Evolutionary conservation across 2,329 filamentous ascomycete species (phyloP), one percentile per base, ranked within the genome.

Genomic region (Aspergillus novofumigatus): DNA sequence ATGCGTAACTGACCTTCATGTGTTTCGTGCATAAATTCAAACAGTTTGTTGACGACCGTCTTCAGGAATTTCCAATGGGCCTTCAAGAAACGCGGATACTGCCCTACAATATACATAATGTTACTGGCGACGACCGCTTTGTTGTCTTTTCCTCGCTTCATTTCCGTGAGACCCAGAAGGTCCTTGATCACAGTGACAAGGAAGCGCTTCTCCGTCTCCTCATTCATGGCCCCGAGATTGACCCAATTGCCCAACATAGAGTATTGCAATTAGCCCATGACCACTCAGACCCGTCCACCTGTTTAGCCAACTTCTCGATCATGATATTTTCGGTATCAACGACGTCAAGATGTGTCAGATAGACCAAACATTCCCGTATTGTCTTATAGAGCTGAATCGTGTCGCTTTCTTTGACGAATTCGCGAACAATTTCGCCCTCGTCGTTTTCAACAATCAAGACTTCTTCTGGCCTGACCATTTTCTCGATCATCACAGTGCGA

Each of bases 191-290:
- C 95, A 0, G 94, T 99, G 51, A 99, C 94, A 45, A 99, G 80
- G 81, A 99, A 99, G 10, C 94, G 86, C 81, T 99, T 99, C 77
- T 99, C 94, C 0, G 94, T 99, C 75, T 99, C 94, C 72, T 99
- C 94, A 71, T 97, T 99, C 94, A 99, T 99, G 53, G 94, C 94
- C 56, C 86, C 1, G 95, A 99, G 65, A 99, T 99, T 10, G 94
- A 99, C 44, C 94, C 94, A 67, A 99, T 99, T 29, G 94, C 94
- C 94, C 94, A 99, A 81, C 94, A 99, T 51, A 99, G 86, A 5
- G 96, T 97, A 78, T 99, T 99, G 86, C 94, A 99, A 79, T 99
- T 99, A 62, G 92, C 91, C 94, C 94, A 99, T 6, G 95, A 99
- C 94, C 94, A 99, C 76, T 99, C 95, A 2, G 85, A 83, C 23